phyloP scores from a whole-genome alignment of 352 stramenopile genomes.

The Phytophthora litchii region DNA sequence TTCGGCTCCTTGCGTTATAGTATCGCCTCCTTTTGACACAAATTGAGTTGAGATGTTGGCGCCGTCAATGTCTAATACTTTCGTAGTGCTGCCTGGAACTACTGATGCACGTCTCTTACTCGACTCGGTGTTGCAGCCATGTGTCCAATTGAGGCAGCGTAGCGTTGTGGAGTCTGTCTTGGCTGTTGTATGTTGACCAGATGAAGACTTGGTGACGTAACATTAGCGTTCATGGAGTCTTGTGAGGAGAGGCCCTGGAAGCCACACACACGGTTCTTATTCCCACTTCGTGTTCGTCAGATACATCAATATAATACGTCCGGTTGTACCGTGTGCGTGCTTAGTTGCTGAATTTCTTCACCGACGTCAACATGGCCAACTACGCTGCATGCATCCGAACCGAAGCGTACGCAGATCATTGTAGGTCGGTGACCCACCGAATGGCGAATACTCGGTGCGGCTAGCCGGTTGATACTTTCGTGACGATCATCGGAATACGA shows the following conservation, averaged over 20 bases:
- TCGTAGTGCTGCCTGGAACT: too few relatives aligned
- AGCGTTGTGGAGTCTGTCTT: conserved; percentile 5
- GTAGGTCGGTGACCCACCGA: too few relatives aligned
- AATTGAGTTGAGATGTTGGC: not conserved
- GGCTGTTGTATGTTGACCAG: conserved; percentile 26
- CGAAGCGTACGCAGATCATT: too few relatives aligned
- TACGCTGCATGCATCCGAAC: conserved; percentile 13
- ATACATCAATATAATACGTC: not conserved
- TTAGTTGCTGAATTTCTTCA: conserved; percentile 8
- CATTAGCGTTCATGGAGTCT: conserved; percentile 3
- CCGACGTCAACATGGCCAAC: not conserved
- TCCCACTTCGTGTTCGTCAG: not conserved
- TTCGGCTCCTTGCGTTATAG: not conserved
- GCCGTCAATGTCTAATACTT: not conserved
- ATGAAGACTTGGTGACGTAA: conserved; percentile 12
- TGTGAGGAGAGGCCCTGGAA: not conserved
- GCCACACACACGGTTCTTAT: conserved; percentile 7
- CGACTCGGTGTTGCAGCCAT: not conserved
- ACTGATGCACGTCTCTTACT: too few relatives aligned
- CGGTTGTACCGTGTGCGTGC: not conserved
- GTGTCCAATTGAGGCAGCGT: not conserved
- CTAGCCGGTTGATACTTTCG: not conserved
- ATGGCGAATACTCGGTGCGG: not conserved
- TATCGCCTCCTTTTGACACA: not conserved
- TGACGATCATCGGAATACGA: conserved; percentile 17